These are phyloP conservation scores for Vicia sativa DNA, from an alignment of 306 rosid species.

Conservation along the genomic window DNA sequence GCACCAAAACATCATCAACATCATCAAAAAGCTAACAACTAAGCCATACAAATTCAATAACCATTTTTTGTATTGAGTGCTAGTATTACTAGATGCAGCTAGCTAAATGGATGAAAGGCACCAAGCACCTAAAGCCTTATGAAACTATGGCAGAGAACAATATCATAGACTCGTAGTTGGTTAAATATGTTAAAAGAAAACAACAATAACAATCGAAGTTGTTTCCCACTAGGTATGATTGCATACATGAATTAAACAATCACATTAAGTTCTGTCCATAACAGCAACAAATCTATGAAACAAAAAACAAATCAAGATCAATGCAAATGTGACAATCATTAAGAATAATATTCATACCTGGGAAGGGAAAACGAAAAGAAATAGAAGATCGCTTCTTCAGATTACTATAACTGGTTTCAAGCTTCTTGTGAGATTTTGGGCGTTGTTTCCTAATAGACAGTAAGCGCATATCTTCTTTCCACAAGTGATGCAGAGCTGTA, in stretches of 20 bases:
- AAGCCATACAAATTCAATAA: slow-evolving; percentile 3
- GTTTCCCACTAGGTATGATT: neutral
- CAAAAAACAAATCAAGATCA: slow-evolving; percentile 12
- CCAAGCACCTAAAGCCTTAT: neutral
- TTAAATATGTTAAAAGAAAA: slow-evolving; percentile 4
- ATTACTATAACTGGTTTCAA: slow-evolving; percentile 47
- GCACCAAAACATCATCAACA: slow-evolving; percentile 16
- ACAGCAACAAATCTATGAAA: neutral
- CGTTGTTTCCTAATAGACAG: slow-evolving; percentile 58
- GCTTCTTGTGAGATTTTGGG: slow-evolving; percentile 63
- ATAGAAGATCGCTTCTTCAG: slow-evolving; percentile 76
- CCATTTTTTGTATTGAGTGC: neutral
- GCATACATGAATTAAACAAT: neutral
- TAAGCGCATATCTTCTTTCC: slow-evolving; percentile 73
- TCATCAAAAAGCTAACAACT: neutral
- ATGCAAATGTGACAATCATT: neutral
- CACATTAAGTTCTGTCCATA: neutral
- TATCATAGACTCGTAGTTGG: neutral
- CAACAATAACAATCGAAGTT: neutral
- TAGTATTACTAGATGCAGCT: neutral
- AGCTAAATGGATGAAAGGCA: slow-evolving; percentile 10
- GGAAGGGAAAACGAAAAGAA: slow-evolving; percentile 59
- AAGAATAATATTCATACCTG: slow-evolving; percentile 51
- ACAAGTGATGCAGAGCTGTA: slow-evolving; percentile 63
- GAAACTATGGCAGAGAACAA: neutral